Base-by-base conservation (phyloP, 164 flowering plant genomes). In the Berberis vulgaris region DNA sequence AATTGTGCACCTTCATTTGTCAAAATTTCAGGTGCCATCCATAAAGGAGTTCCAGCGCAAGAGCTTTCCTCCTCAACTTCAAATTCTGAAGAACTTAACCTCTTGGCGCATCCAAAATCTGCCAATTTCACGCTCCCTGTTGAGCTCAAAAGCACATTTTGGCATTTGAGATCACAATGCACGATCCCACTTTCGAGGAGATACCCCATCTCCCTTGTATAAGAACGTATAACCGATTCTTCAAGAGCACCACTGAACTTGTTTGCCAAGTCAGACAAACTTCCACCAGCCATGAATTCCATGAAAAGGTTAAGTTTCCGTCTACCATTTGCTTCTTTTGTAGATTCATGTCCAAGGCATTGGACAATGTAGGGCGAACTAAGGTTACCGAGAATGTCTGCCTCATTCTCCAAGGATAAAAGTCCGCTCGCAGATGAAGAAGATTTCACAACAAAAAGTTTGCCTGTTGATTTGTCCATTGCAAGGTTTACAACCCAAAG, bases 1-100 rank as follows among this genome's bases (percentile, higher is more conserved):
- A 64, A 71, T 45, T 64, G 73, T 45, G 69, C 5, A 56, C 62
- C 71, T 71, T 81, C 82, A 1, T 72, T 72, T 61, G 77, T 74
- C 61, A 84, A 41, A 3, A 80, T 82, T 70, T 86, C 91, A 0
- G 91, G 91, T 43, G 88, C 86, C 88, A 81, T 84, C 87, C 87
- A 86, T 52, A 82, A 57, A 10, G 89, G 91, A 12, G 85, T 82
- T 41, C 91, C 87, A 44, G 77, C 71, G 60, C 67, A 45, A 8
- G 54, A 65, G 60, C 2, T 8, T 13, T 63, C 58, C 1, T 42
- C 46, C 45, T 1, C 41, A 10, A n/a, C 49, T 0, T 66, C 46
- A 0, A 43, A 12, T 40, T 70, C 71, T 0, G 55, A 10, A 39
- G 70, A 78, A 11, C 57, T 54, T 12, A 71, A 6, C 66, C 62